Base-by-base conservation (phyloP, 192 early-diverging fungal genomes). In the Coemansia sp. region DNA sequence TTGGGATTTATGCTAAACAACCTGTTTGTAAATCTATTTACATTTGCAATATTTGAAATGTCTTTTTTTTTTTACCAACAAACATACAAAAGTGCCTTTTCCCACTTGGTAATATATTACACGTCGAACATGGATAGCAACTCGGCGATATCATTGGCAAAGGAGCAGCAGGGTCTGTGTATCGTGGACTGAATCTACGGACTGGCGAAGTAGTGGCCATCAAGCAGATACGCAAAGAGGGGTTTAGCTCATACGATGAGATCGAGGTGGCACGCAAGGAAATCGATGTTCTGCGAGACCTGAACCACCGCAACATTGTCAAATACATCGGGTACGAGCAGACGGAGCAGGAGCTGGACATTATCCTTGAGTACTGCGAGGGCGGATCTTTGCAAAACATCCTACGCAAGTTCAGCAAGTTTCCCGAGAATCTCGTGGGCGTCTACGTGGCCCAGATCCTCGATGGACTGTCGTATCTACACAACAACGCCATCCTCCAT, bases 291-390 rank as follows among this genome's bases (percentile, higher is more conserved):
- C 77, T 97, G n/a, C 90, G 92, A 60, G 89, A 90, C 26, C 72
- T 97, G 26, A 69, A 87, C 66, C 89, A 90, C 63, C 68, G 71
- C 56, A 89, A 90, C 56, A 88, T 91, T 67, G 87, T 91, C 64
- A 84, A 88, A 64, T 90, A 87, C 69, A 77, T 85, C 77, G 95
- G 93, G 42, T 94, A 86, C 64, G 90, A 92, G 70, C 85, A 92
- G 63, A 88, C 87, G 0, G 85, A 86, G 16, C 83, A 87, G 15
- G 76, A 72, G 50, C 86, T 95, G 47, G 92, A 94, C 82, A 91
- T 95, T 19, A 93, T 97, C 60, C 77, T 97, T 16, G 94, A 97
- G 72, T 85, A 87, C 59, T 92, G 90, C 63, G 90, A 92, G 67
- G 89, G 88, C 65, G 90, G 90, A 40, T 92, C 90, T 45, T 66